phyloP scores from a whole-genome alignment of 495 filamentous ascomycete species.

The Hamigera avellanea region DNA sequence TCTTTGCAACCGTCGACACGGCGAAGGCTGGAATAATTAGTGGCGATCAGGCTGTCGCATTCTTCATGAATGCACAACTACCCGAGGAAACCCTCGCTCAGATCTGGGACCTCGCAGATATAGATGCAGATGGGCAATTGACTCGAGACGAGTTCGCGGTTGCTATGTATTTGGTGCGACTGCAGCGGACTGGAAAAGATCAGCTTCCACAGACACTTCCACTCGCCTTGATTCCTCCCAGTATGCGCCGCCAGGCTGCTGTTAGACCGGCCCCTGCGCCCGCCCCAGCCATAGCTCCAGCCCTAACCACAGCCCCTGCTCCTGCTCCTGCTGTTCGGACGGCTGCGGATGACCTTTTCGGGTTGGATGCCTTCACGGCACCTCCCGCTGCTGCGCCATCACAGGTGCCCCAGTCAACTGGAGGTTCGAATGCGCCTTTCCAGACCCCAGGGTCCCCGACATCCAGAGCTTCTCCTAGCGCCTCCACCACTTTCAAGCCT shows the following conservation, averaged over 20 bases:
- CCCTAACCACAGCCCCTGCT: slow-evolving; percentile 39
- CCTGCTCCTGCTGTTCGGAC: slow-evolving; percentile 38
- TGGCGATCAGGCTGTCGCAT: slow-evolving; percentile 88
- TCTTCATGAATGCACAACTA: slow-evolving; percentile 84
- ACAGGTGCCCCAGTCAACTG: slow-evolving; percentile 58
- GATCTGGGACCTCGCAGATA: slow-evolving; percentile 96
- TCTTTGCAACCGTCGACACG: slow-evolving; percentile 75
- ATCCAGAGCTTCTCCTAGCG: slow-evolving; percentile 23
- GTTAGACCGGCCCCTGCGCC: slow-evolving; percentile 31
- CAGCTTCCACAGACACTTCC: slow-evolving; percentile 64
- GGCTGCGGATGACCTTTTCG: slow-evolving; percentile 75
- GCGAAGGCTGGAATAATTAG: slow-evolving; percentile 69
- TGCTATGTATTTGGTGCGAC: slow-evolving; percentile 91
- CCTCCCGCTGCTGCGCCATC: slow-evolving; percentile 38
- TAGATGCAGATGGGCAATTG: slow-evolving; percentile 77
- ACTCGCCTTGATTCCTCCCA: slow-evolving; percentile 74
- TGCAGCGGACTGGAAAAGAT: slow-evolving; percentile 65
- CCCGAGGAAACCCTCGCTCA: slow-evolving; percentile 85
- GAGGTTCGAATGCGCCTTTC: slow-evolving; percentile 45
- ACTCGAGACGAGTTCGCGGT: slow-evolving; percentile 89
- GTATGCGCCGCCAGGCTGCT: slow-evolving; percentile 57
- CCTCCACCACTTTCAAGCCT: slow-evolving; percentile 61
- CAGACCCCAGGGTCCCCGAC: slow-evolving; percentile 27
- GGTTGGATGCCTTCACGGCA: slow-evolving; percentile 44
- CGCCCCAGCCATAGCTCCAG: slow-evolving; percentile 33